These are phyloP conservation scores for Wickerhamomyces ciferrii DNA, from an alignment of 805 yeast genomes.

Conservation along the genomic window DNA sequence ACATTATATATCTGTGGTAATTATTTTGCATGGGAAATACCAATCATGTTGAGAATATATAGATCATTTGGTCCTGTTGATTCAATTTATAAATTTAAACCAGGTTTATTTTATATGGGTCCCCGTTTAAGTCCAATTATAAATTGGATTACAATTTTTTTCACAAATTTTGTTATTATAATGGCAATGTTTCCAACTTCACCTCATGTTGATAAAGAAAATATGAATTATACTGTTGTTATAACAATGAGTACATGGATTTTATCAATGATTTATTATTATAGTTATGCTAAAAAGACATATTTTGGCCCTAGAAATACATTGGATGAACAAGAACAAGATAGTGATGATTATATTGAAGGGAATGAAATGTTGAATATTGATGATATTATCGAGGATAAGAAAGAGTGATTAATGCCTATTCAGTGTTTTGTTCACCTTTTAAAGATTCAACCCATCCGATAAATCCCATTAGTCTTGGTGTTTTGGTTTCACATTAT, in stretches of 20 bases:
- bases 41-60: slow-evolving; percentile 47
- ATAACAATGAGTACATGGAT: slow-evolving; percentile 60
- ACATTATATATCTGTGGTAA: slow-evolving; percentile 60
- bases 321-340: not conserved
- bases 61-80: slow-evolving; percentile 28
- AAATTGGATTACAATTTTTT: slow-evolving; percentile 40
- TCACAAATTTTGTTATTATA: slow-evolving; percentile 45
- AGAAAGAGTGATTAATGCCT: not conserved
- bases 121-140: slow-evolving; percentile 33
- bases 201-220: slow-evolving; percentile 27
- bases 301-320: slow-evolving; percentile 48
- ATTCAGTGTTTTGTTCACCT: no score
- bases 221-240: slow-evolving; percentile 69
- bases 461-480: no score
- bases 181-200: slow-evolving; percentile 57
- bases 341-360: not conserved
- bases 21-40: slow-evolving; percentile 58
- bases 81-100: slow-evolving; percentile 35
- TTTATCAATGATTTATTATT: slow-evolving; percentile 46
- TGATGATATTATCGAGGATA: not conserved
- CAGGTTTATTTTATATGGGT: slow-evolving; percentile 65
- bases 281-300: slow-evolving; percentile 43
- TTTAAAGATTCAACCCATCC: no score
- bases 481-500: no score
- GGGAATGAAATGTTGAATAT: not conserved